Percentiles rank a stretch among this genome's conserved stretches.
These are phyloP conservation scores for Rhynchospora pubera DNA, from an alignment of 176 grass and related monocot species.

Conservation along the genomic window DNA sequence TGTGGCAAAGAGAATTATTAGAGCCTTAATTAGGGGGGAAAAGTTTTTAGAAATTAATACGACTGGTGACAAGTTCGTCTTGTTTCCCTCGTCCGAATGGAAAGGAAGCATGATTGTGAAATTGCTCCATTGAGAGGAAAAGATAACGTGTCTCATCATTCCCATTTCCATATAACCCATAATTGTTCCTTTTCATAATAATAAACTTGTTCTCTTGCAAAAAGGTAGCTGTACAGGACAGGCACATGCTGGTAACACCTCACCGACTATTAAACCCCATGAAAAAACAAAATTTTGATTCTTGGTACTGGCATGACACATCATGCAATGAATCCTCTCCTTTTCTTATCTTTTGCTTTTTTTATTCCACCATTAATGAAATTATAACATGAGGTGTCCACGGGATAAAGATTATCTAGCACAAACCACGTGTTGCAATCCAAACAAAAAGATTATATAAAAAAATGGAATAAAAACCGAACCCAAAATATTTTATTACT, in stretches of 20 bases:
- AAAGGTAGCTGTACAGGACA: background rate
- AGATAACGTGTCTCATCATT: background rate
- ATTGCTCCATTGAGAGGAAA: background rate
- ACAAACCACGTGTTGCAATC: background rate
- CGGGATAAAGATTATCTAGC: background rate
- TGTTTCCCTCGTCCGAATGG: background rate
- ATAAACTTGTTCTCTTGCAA: background rate
- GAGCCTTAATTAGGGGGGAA: no score
- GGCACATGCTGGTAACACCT: background rate
- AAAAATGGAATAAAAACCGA: background rate
- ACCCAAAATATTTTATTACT: background rate
- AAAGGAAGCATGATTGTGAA: background rate
- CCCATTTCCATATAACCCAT: background rate
- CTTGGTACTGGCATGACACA: background rate
- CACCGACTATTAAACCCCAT: background rate
- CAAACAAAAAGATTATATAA: background rate
- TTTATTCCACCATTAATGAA: background rate
- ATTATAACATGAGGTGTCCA: background rate
- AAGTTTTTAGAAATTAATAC: no score
- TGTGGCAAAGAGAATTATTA: no score
- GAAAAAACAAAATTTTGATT: background rate
- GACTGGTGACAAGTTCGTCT: background rate
- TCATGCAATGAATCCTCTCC: background rate
- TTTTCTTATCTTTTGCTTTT: background rate
- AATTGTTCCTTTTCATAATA: background rate